Conservation (phyloP, 805 yeast species). For the Suhomyces emberorum region DNA sequence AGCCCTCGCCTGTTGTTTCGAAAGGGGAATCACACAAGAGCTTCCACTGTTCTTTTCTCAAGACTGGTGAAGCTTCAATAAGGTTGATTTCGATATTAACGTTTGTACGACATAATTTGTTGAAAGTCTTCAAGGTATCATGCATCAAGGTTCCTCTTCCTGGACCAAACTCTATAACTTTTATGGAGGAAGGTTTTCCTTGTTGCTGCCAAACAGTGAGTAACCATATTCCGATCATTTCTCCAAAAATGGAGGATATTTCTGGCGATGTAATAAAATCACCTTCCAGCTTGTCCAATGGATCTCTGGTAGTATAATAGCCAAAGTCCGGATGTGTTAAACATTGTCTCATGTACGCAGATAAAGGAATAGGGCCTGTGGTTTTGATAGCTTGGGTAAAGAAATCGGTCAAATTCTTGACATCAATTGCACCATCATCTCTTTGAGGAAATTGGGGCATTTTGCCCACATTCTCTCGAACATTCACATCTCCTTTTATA, state of each 20-base stretch:
- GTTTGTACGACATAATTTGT: constrained; percentile 30
- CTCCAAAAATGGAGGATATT: constrained; percentile 84
- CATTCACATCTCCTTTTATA: constrained; percentile 36
- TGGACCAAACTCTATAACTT: constrained; percentile 78
- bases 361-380: constrained; percentile 73
- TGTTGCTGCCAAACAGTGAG: constrained; percentile 57
- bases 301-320: constrained; percentile 75
- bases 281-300: constrained; percentile 57
- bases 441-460: constrained; percentile 35
- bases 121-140: constrained; percentile 54
- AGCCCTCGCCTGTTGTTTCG: constrained; percentile 28
- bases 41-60: constrained; percentile 54
- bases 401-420: constrained; percentile 32
- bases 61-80: constrained; percentile 69
- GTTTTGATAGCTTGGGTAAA: constrained; percentile 52
- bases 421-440: constrained; percentile 12
- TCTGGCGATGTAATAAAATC: constrained; percentile 87
- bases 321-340: constrained; percentile 74
- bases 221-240: constrained; percentile 75
- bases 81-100: constrained; percentile 45
- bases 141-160: constrained; percentile 78
- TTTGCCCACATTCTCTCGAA: constrained; percentile 34
- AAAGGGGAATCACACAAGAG: constrained; percentile 38
- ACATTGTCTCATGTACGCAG: constrained; percentile 78
- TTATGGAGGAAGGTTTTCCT: constrained; percentile 45